A percentile compares a stretch with the other conserved stretches of the same genome.
phyloP scores from a whole-genome alignment of 2,329 filamentous ascomycete genomes.

The Fusarium sororula region DNA sequence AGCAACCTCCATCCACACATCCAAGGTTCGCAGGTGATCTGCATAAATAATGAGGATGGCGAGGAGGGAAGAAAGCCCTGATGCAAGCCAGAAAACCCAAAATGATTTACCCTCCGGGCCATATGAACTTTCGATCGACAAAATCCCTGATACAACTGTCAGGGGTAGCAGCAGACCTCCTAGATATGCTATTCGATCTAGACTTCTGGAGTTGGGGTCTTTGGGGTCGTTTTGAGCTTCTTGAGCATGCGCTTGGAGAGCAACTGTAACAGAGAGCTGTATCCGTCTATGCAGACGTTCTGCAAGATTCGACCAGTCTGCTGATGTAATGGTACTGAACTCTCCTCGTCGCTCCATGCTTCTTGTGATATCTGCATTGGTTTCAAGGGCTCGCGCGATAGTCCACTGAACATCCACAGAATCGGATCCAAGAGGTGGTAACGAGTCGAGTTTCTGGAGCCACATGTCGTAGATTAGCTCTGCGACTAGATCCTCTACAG shows the following conservation, averaged over 20 bases:
- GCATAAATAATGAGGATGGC: conserved; percentile 58
- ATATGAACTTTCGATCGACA: conserved; percentile 58
- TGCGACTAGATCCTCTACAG: conserved; percentile 32
- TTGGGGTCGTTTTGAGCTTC: conserved; percentile 15
- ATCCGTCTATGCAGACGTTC: conserved; percentile 37
- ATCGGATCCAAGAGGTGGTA: conserved; percentile 25
- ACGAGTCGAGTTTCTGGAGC: conserved; percentile 35
- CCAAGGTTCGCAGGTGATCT: conserved; percentile 55
- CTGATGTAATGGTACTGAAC: conserved; percentile 14
- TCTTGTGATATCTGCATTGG: conserved; percentile 37
- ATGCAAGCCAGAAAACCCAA: conserved; percentile 60
- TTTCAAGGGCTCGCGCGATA: conserved; percentile 38
- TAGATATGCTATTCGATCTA: conserved; percentile 60
- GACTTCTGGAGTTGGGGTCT: conserved; percentile 51
- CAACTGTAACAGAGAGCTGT: conserved; percentile 28
- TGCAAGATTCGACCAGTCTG: conserved; percentile 36
- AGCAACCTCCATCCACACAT: conserved; percentile 58
- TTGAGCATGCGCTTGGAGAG: conserved; percentile 2
- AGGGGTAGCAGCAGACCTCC: conserved; percentile 60
- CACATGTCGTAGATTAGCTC: conserved; percentile 42
- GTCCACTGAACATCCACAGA: conserved; percentile 31
- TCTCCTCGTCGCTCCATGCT: conserved; percentile 31
- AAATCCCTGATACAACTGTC: conserved; percentile 57
- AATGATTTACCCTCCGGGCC: conserved; percentile 53
- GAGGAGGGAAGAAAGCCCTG: conserved; percentile 50